Evolutionary conservation across 164 flowering plant species (phyloP).

Genomic region (Pachysandra terminalis): DNA sequence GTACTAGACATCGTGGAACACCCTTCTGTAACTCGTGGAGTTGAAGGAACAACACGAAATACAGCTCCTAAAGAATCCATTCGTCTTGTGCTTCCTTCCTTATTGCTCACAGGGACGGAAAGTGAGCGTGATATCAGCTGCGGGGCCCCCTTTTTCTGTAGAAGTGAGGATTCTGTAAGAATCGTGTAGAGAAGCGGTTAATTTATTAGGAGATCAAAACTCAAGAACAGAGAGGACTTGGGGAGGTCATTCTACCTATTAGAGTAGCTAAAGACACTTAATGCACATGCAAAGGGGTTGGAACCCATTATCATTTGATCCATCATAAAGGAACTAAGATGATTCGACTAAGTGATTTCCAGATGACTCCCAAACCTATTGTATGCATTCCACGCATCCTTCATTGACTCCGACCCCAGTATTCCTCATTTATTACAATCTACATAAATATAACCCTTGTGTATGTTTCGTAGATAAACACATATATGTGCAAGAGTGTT

Average conservation of each 20-base stretch:
- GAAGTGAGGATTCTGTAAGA: slow-evolving; percentile 9
- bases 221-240: not conserved
- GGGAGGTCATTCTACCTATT: not conserved
- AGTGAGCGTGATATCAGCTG: slow-evolving; percentile 71
- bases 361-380: not conserved
- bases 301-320: not conserved
- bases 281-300: not conserved
- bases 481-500: not conserved
- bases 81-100: slow-evolving; percentile 45
- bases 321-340: not conserved
- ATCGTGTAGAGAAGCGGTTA: not conserved
- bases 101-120: slow-evolving; percentile 67
- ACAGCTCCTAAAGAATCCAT: slow-evolving; percentile 53
- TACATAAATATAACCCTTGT: not conserved
- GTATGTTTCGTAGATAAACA: not conserved
- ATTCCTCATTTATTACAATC: not conserved
- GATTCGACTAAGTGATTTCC: not conserved
- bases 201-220: not conserved
- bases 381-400: not conserved
- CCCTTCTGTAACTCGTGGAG: slow-evolving; percentile 58
- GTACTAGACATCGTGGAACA: slow-evolving; percentile 23
- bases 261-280: not conserved
- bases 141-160: slow-evolving; percentile 48
- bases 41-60: slow-evolving; percentile 80
- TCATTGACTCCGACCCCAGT: not conserved